Conservation (phyloP, 2,329 filamentous ascomycete genomes). For the Teratosphaeria pseudoeucalypti region DNA sequence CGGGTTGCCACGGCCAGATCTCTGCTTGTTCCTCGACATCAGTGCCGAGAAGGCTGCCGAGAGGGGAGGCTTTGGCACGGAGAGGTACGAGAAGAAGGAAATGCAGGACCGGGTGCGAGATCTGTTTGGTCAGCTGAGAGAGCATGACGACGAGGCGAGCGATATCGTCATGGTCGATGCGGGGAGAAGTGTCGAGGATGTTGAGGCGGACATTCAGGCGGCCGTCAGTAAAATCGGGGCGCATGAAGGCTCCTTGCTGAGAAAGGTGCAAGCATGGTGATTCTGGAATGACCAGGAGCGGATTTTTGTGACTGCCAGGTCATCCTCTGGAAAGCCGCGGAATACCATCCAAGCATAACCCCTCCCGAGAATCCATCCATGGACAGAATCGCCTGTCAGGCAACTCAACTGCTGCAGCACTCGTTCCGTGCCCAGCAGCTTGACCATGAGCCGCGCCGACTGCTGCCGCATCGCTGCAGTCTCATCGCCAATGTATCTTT, state of each 20-base stretch:
- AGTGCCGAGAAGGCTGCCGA: constrained; percentile 59
- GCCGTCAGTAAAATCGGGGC: constrained; percentile 5
- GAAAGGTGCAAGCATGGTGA: constrained; percentile 4
- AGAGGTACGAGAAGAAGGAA: constrained; percentile 75
- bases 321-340: too few species aligned
- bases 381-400: too few species aligned
- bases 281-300: not conserved
- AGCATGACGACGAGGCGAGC: constrained; percentile 36
- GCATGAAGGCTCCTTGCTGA: not conserved
- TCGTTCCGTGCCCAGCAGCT: too few species aligned
- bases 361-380: not conserved
- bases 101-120: constrained; percentile 73
- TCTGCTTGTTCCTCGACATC: constrained; percentile 80
- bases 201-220: constrained; percentile 28
- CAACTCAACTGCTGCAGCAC: too few species aligned
- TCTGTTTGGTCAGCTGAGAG: constrained; percentile 50
- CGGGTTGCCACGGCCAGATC: constrained; percentile 76
- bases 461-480: too few species aligned
- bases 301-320: not conserved
- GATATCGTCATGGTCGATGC: constrained; percentile 48
- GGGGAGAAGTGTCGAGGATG: constrained; percentile 40
- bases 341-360: not conserved
- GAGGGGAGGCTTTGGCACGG: constrained; percentile 77
- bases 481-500: too few species aligned
- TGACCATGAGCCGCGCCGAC: too few species aligned